phyloP scores from a whole-genome alignment of 345 rosid genomes.

The Gossypium turneri region DNA sequence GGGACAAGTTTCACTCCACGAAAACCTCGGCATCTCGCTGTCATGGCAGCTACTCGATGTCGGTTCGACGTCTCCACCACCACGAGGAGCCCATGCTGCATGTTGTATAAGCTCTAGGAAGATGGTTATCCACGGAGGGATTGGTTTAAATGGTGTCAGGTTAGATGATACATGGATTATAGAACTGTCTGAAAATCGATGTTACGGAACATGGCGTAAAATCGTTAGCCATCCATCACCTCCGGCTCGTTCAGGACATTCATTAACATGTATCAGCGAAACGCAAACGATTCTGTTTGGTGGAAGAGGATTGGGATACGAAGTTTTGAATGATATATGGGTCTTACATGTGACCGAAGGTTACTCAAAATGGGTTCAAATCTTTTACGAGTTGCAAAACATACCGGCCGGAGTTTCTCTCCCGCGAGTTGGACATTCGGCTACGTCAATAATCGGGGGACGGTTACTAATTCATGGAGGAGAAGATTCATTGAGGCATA shows the following conservation, averaged over 20 bases:
- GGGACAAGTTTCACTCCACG: constrained; percentile 49
- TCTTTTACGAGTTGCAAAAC: constrained; percentile 48
- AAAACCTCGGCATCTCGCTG: constrained; percentile 36
- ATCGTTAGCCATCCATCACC: constrained; percentile 57
- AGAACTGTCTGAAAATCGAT: constrained; percentile 57
- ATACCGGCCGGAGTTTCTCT: constrained; percentile 55
- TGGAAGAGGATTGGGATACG: constrained; percentile 85
- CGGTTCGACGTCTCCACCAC: constrained; percentile 54
- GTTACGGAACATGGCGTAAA: constrained; percentile 62
- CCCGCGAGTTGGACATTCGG: constrained; percentile 96
- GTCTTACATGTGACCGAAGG: constrained; percentile 48
- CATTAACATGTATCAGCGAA: constrained; percentile 65
- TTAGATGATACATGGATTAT: constrained; percentile 83
- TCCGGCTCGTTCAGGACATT: constrained; percentile 89
- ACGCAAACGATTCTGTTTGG: constrained; percentile 64
- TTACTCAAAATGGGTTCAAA: constrained; percentile 54
- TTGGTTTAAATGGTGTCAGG: constrained; percentile 63
- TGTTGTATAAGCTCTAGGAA: constrained; percentile 56
- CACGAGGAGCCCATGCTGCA: constrained; percentile 94
- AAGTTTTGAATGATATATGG: constrained; percentile 85
- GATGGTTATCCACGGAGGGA: constrained; percentile 89
- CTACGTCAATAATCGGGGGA: constrained; percentile 67
- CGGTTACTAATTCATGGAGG: constrained; percentile 80
- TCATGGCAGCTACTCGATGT: constrained; percentile 69
- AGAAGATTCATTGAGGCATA: constrained; percentile 74